Evolutionary conservation across 2,329 filamentous ascomycete species (phyloP).

Genomic region (Monilinia fructicola): DNA sequence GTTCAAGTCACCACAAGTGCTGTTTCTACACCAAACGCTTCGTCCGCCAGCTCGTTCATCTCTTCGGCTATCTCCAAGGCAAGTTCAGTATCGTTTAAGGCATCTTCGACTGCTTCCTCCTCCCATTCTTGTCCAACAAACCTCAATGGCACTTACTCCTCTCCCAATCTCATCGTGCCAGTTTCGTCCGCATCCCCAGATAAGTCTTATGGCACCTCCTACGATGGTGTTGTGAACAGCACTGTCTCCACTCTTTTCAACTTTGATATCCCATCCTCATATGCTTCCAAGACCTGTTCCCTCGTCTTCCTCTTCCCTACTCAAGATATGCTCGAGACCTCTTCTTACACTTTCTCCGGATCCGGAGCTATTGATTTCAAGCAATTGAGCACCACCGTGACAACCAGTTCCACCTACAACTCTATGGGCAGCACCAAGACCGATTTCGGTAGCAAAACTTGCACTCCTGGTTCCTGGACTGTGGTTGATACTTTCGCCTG

Average conservation of each 20-base stretch:
- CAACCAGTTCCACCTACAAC: slow-evolving; percentile 51
- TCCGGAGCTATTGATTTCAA: slow-evolving; percentile 54
- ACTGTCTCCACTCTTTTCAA: slow-evolving; percentile 63
- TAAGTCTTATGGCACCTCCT: slow-evolving; percentile 52
- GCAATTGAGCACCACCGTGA: slow-evolving; percentile 48
- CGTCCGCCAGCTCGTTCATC: not conserved
- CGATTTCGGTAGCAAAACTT: slow-evolving; percentile 46
- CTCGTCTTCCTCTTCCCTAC: slow-evolving; percentile 65
- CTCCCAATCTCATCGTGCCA: slow-evolving; percentile 62
- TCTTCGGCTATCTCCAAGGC: too few species aligned
- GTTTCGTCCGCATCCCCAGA: slow-evolving; percentile 55
- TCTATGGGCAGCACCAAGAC: slow-evolving; percentile 49
- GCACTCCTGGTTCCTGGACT: slow-evolving; percentile 56
- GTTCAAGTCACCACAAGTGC: not conserved
- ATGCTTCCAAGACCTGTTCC: slow-evolving; percentile 52
- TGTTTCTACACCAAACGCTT: not conserved
- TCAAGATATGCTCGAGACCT: slow-evolving; percentile 57
- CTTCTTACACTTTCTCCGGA: slow-evolving; percentile 55
- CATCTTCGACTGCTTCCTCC: not conserved
- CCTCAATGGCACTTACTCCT: slow-evolving; percentile 48
- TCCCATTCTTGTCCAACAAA: slow-evolving; percentile 22
- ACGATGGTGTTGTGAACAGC: slow-evolving; percentile 55
- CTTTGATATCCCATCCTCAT: slow-evolving; percentile 60
- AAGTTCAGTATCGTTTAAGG: too few species aligned
- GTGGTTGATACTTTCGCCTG: slow-evolving; percentile 55